A percentile compares a stretch with the other conserved stretches of the same genome.
phyloP scores from a whole-genome alignment of 2,329 filamentous ascomycete genomes.

The Fusarium pseudograminearum region DNA sequence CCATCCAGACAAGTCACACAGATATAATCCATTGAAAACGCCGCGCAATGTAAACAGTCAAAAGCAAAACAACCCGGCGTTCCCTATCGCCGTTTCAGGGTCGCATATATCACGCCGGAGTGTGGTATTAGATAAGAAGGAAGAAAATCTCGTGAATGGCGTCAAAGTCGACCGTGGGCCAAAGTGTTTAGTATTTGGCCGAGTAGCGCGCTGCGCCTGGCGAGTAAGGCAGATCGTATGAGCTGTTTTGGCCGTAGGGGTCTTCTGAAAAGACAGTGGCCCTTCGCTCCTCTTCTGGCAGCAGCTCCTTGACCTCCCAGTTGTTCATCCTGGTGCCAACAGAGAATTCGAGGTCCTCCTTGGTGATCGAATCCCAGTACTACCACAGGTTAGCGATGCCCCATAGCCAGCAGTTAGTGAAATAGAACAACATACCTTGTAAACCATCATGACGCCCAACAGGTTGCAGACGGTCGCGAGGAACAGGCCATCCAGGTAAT shows the following conservation, averaged over 20 bases:
- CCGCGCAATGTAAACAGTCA: conserved; percentile 40
- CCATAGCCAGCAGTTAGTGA: not conserved
- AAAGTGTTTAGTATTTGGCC: conserved; percentile 56
- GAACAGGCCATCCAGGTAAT: conserved; percentile 95
- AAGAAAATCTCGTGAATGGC: conserved; percentile 37
- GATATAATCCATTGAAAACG: conserved; percentile 39
- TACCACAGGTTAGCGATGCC: conserved; percentile 22
- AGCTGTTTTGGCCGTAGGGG: conserved; percentile 68
- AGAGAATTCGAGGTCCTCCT: conserved; percentile 97
- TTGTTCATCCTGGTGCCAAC: conserved; percentile 95
- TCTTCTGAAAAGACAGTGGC: conserved; percentile 79
- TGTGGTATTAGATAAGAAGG: conserved; percentile 30
- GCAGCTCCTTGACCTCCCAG: conserved; percentile 96
- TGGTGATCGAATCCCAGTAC: conserved; percentile 99
- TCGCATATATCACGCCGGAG: conserved; percentile 22
- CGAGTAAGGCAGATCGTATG: conserved; percentile 66
- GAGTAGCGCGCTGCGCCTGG: conserved; percentile 59
- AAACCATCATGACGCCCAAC: conserved; percentile 98
- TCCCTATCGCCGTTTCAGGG: conserved; percentile 5
- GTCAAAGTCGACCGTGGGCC: conserved; percentile 18
- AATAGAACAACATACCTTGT: conserved; percentile 75
- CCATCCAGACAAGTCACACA: conserved; percentile 11
- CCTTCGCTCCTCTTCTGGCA: conserved; percentile 83
- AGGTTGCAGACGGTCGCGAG: conserved; percentile 95
- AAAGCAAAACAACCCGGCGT: conserved; percentile 22